Evolutionary conservation across 2,329 filamentous ascomycete species (phyloP).

Genomic region (Biscogniauxia sp.): DNA sequence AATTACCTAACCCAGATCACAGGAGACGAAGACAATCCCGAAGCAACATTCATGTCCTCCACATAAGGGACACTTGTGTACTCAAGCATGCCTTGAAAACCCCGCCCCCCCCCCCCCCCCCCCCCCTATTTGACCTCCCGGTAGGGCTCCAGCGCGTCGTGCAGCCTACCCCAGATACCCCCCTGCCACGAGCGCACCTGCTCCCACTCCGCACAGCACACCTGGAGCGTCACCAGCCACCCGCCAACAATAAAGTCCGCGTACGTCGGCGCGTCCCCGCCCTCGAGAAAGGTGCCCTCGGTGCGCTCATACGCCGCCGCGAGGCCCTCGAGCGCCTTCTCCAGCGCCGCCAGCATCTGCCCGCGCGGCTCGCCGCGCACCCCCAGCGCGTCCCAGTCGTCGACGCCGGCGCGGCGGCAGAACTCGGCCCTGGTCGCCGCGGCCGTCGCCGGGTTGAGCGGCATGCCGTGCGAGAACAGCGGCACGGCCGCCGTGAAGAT

Average conservation of each 20-base stretch:
- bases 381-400: constrained; percentile 42
- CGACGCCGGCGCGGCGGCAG: constrained; percentile 42
- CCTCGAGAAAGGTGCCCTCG: constrained; percentile 15
- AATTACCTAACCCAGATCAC: no score
- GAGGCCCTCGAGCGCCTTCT: constrained; percentile 13
- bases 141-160: background rate
- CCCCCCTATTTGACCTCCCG: background rate
- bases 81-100: background rate
- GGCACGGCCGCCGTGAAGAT: constrained; percentile 47
- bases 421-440: constrained; percentile 47
- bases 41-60: no score
- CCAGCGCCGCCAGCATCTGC: constrained; percentile 10
- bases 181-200: background rate
- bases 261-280: constrained; percentile 13
- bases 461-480: constrained; percentile 42
- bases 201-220: background rate
- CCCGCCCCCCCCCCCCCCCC: no score
- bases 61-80: background rate
- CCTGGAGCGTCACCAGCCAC: constrained; percentile 14
- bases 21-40: background rate
- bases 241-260: constrained; percentile 23
- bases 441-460: constrained; percentile 48
- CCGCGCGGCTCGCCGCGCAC: constrained; percentile 20
- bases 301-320: constrained; percentile 19
- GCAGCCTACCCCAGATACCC: background rate